Evolutionary conservation across 2,329 filamentous ascomycete genomes (phyloP).

Genomic region (Arthrobotrys megalospora): DNA sequence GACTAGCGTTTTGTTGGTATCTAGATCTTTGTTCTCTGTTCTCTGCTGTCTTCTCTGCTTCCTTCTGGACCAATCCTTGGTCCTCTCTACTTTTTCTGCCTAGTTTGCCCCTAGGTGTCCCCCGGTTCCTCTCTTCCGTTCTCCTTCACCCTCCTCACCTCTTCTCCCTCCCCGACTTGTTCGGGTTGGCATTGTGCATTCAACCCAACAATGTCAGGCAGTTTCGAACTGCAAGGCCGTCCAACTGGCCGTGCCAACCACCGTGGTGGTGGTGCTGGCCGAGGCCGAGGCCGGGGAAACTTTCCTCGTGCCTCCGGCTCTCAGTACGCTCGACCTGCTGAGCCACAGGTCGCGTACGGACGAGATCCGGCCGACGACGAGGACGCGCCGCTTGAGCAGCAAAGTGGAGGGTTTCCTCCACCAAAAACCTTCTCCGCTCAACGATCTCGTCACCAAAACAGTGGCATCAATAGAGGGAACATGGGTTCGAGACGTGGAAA

Average conservation of each 20-base stretch:
- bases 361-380: conserved; percentile 10
- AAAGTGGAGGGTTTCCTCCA: not conserved
- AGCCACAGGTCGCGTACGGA: conserved; percentile 25
- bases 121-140: conserved; percentile 2
- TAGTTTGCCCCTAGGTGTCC: not conserved
- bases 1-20: conserved; percentile 19
- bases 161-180: not conserved
- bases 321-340: conserved; percentile 1
- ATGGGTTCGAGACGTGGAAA: conserved; percentile 8
- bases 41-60: not conserved
- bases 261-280: not conserved
- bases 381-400: not conserved
- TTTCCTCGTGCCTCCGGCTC: not conserved
- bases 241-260: conserved; percentile 15
- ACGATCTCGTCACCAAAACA: not conserved
- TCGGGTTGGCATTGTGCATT: conserved; percentile 18
- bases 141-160: not conserved
- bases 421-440: not conserved
- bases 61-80: conserved; percentile 1
- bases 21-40: conserved; percentile 7
- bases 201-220: conserved; percentile 41
- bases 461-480: conserved; percentile 4
- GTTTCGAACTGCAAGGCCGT: not conserved
- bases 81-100: not conserved
- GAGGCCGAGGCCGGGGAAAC: conserved; percentile 16